Base-by-base conservation (phyloP, 2,329 filamentous ascomycete species). In the Ascochyta pisi region DNA sequence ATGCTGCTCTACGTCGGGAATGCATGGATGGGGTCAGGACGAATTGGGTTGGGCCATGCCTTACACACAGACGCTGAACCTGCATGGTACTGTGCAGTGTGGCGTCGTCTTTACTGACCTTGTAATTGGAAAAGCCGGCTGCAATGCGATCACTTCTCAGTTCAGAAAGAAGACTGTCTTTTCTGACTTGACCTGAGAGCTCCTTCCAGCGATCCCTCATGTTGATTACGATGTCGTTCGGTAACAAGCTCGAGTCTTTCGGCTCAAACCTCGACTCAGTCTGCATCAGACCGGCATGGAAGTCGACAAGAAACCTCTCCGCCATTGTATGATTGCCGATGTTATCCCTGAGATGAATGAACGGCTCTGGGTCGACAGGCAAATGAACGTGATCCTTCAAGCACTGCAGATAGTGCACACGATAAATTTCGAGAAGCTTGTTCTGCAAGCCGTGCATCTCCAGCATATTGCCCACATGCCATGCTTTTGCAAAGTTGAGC, bases 401-500 rank as follows among this genome's bases (percentile, higher is more conserved):
- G n/a, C 44, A 44, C 19, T 4, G 9, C 10, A 33, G 4, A 9
- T 44, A 54, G 26, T 43, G 23, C 10, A 3, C 8, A 40, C 58
- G 54, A 22, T 56, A 67, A 1, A 51, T 50, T 22, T 57, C 52
- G n/a, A 62, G 29, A 10, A 67, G 42, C 16, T 47, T 46, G 26
- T 62, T 60, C 22, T 63, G 60, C 12, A 66, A 23, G 1, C 51
- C 41, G 1, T 46, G 34, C 12, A 61, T 42, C 2, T 49, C 38
- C 22, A 67, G 46, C 48, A 56, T 59, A 8, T 61, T 43, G 5
- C 46, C 51, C 2, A 65, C 24, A 27, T 60, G 53, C 58, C 63
- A 66, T 13, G 54, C 57, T 27, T 65, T 61, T 1, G 51, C 60
- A 19, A 67, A 55, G 10, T 51, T 56, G 16, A 60, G 48, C 35